Base-by-base conservation (phyloP, 176 grass and related monocot genomes). In the Carex cristatella region DNA sequence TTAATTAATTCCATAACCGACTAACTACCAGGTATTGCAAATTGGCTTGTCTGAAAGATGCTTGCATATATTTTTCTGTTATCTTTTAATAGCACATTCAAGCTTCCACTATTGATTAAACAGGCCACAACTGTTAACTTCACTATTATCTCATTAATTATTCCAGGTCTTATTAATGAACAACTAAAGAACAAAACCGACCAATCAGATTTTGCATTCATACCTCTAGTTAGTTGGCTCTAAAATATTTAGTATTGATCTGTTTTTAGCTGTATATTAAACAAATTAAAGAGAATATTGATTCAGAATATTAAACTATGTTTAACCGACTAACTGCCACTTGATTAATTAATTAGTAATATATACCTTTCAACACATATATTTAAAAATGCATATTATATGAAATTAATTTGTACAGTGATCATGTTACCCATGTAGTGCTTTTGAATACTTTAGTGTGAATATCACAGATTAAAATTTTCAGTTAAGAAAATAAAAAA, bases 1-100 rank as follows among this genome's bases (percentile, higher is more conserved):
- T 69, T 56, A 83, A 69, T 69, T 83, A 83, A 68, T 83, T 83
- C 38, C 23, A 83, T 83, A 83, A 83, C 81, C 81, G 13, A 83
- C 81, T 83, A 83, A 83, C 81, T 83, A 83, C 61, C 81, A 83
- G 44, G 40, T 19, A 54, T 68, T 44, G 81, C 81, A 83, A 51
- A 68, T 66, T 32, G 40, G 59, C 28, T 67, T 69, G 44, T 69
- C 62, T 37, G 3, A 64, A 66, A 83, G 81, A 83, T 83, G 61
- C 81, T 68, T 54, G 48, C 27, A 66, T 83, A 83, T 82, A 30
- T 53, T 66, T 83, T 30, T 83, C 16, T 83, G 32, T 83, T 83
- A 23, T 33, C 27, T 51, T 83, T 69, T 83, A 37, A n/a, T 55
- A 66, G 10, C 46, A 69, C 53, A 51, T 67, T 66, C 27, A 67